A percentile compares a stretch with the other conserved stretches of the same genome.
phyloP scores from a whole-genome alignment of 108 stramenopile species.

The Nitzschia sp. region DNA sequence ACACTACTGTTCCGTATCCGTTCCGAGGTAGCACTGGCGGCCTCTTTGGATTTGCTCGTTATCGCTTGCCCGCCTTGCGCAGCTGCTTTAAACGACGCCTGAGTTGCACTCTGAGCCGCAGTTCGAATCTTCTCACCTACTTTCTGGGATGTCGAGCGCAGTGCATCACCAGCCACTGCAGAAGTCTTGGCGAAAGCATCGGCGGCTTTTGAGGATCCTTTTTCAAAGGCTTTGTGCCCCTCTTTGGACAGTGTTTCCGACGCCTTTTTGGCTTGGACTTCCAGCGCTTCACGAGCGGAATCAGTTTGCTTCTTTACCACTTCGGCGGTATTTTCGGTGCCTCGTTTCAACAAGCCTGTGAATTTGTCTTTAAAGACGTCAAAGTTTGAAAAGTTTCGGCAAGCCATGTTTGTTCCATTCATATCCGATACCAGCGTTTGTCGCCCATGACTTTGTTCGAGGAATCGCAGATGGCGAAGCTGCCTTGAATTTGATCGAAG shows the following conservation, averaged over 20 bases:
- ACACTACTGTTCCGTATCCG: background rate
- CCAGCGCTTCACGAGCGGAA: background rate
- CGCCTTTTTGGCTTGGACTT: slow-evolving; percentile 8
- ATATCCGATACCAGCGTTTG: too few relatives aligned
- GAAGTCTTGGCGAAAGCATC: slow-evolving; percentile 5
- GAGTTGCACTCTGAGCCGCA: background rate
- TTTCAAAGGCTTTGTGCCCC: slow-evolving; percentile 1
- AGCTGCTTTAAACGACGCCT: background rate
- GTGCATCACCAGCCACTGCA: background rate
- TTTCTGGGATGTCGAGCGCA: background rate
- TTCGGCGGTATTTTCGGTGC: background rate
- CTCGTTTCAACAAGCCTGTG: background rate
- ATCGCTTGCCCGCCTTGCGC: background rate
- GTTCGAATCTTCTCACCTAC: background rate
- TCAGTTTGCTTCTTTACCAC: background rate
- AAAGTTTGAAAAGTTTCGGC: too few relatives aligned
- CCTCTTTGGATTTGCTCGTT: background rate
- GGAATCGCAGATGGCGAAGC: too few relatives aligned
- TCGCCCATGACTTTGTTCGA: too few relatives aligned
- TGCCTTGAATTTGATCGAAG: too few relatives aligned
- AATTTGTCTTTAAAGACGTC: background rate
- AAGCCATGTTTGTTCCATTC: too few relatives aligned
- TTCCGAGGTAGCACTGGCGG: slow-evolving; percentile 11
- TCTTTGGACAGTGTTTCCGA: slow-evolving; percentile 3
- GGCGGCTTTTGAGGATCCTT: background rate